Evolutionary conservation across 441 rosid genomes (phyloP).

Genomic region (Adansonia gregorii): DNA sequence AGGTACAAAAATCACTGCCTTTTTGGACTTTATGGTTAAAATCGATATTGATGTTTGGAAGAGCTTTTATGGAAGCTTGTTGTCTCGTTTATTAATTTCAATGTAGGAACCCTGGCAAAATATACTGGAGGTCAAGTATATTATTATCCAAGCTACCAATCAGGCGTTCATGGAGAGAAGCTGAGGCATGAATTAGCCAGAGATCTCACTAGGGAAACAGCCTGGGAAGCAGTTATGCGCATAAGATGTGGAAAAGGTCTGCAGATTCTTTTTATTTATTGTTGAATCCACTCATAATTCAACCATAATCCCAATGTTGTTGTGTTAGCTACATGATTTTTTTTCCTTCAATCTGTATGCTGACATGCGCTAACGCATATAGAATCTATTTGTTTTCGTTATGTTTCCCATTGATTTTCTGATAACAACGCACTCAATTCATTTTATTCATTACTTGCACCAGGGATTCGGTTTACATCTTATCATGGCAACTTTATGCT

Average conservation of each 20-base stretch:
- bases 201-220: constrained; percentile 99
- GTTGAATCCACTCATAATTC: neutral
- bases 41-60: neutral
- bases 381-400: neutral
- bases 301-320: constrained; percentile 3
- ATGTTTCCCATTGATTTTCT: neutral
- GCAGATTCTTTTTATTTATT: constrained; percentile 19
- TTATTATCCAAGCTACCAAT: constrained; percentile 89
- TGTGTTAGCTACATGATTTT: neutral
- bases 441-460: constrained; percentile 33
- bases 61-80: neutral
- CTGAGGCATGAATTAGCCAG: constrained; percentile 86
- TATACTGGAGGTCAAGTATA: constrained; percentile 99
- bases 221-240: constrained; percentile 99
- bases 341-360: neutral
- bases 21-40: neutral
- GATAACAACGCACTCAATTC: constrained; percentile 33
- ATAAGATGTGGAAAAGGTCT: constrained; percentile 99
- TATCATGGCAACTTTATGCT: constrained; percentile 99
- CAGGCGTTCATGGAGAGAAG: constrained; percentile 74
- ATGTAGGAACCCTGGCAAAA: constrained; percentile 85
- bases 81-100: constrained; percentile 22
- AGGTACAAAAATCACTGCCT: constrained; percentile 49
- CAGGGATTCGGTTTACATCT: constrained; percentile 90
- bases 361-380: neutral